Evolutionary conservation across 2,329 filamentous ascomycete species (phyloP), one percentile per base, ranked within the genome.

Genomic region (Diaporthe amygdali): DNA sequence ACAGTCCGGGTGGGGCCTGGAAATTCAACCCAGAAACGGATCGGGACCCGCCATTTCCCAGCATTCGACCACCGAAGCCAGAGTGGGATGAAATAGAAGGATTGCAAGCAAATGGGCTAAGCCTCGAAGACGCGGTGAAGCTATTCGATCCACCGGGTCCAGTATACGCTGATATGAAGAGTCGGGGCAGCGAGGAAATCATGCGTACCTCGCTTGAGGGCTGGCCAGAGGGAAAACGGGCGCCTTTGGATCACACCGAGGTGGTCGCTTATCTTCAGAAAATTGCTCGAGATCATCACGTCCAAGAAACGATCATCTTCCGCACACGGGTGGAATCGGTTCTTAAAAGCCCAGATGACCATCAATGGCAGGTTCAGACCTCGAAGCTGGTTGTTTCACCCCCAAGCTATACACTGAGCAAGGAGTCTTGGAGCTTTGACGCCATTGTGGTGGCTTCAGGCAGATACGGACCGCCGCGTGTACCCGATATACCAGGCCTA

Each of bases 381-480:
- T 54, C 51, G 8, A 54, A 20, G 27, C 51, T 54, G 27, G 7
- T 30, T 17, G 51, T 30, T n/a, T 54, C 20, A 1, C 14, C 51
- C 30, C 12, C 51, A 20, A 54, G 27, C 51, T 54, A 54, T 30
- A 87, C 84, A 0, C 77, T 90, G 27, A 81, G 88, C 3, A 83
- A 85, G 46, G 79, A 81, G 20, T 78, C 74, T 61, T 76, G 80
- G 59, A 76, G 32, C 78, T 76, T 83, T 54, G 82, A 84, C 72
- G 82, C 82, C 2, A 71, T 84, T 2, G 76, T 84, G 4, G 79
- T 83, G 22, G 83, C 82, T 0, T 79, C 77, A 0, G 83, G 83
- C 0, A 82, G 84, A 74, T 84, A 82, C 68, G 78, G 77, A 59
- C 76, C 83, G 2, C 81, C 82, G 1, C 77, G 76, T 73, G 76